These are phyloP conservation scores for Zalaria sp. DNA, from an alignment of 2,329 filamentous ascomycete genomes.

Conservation along the genomic window DNA sequence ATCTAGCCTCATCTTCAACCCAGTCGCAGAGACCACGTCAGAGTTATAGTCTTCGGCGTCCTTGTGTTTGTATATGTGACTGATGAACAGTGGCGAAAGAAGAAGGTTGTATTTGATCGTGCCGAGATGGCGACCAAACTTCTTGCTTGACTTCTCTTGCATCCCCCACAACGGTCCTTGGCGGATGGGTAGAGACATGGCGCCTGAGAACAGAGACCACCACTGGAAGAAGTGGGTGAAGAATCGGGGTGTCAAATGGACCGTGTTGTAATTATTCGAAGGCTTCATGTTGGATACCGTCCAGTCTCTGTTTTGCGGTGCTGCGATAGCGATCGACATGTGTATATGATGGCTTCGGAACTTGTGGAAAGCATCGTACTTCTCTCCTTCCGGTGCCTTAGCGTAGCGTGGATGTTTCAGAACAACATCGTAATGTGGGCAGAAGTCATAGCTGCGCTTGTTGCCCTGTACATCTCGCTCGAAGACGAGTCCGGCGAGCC, in stretches of 20 bases:
- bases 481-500: slow-evolving; percentile 83
- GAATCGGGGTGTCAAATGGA: slow-evolving; percentile 87
- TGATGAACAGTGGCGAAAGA: slow-evolving; percentile 82
- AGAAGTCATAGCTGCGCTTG: slow-evolving; percentile 72
- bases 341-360: slow-evolving; percentile 96
- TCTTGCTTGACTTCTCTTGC: slow-evolving; percentile 92
- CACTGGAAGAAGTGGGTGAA: slow-evolving; percentile 97
- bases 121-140: slow-evolving; percentile 91
- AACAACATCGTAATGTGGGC: slow-evolving; percentile 81
- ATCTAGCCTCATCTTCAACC: slow-evolving; percentile 89
- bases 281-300: slow-evolving; percentile 57
- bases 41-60: slow-evolving; percentile 77
- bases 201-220: slow-evolving; percentile 93
- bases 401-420: slow-evolving; percentile 69
- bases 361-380: slow-evolving; percentile 88
- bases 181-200: slow-evolving; percentile 86
- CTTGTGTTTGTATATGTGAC: slow-evolving; percentile 97
- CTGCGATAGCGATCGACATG: slow-evolving; percentile 79
- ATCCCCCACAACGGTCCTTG: slow-evolving; percentile 87
- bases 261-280: slow-evolving; percentile 87
- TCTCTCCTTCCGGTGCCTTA: slow-evolving; percentile 36
- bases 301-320: slow-evolving; percentile 81
- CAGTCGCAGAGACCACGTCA: slow-evolving; percentile 73
- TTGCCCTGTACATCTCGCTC: slow-evolving; percentile 66
- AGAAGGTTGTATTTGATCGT: slow-evolving; percentile 97